Conservation (phyloP, 176 grass and related monocot genomes). For the Poa annua region DNA sequence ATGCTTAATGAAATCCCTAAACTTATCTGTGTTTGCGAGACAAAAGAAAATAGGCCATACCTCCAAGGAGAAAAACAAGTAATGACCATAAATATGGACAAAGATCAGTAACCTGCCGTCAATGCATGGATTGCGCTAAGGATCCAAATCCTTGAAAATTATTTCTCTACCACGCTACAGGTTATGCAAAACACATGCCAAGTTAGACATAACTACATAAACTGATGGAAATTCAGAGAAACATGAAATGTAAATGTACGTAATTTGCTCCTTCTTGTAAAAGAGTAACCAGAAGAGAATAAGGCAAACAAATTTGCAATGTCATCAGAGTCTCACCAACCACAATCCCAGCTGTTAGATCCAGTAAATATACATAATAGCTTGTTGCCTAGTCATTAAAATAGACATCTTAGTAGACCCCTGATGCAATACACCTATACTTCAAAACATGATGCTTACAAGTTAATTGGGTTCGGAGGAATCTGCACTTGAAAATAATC, state of each 20-base stretch:
- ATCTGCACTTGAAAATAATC: too few species aligned
- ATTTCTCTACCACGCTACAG: slow-evolving; percentile 77
- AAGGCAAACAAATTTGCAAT: too few species aligned
- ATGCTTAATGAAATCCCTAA: slow-evolving; percentile 94
- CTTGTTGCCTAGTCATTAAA: too few species aligned
- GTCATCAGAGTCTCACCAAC: too few species aligned
- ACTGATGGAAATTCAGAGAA: slow-evolving; percentile 31
- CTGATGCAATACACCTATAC: too few species aligned
- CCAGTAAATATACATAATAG: too few species aligned
- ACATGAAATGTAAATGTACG: slow-evolving; percentile 45
- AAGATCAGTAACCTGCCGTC: slow-evolving; percentile 76
- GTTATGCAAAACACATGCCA: slow-evolving; percentile 40
- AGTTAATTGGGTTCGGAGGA: too few species aligned
- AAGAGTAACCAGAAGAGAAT: slow-evolving; percentile 44
- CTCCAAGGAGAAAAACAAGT: slow-evolving; percentile 36
- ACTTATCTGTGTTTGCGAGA: slow-evolving; percentile 81
- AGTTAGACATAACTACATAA: slow-evolving; percentile 23
- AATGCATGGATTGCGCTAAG: slow-evolving; percentile 72
- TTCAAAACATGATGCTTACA: too few species aligned
- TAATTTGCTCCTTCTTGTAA: slow-evolving; percentile 96
- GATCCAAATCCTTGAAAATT: slow-evolving; percentile 95
- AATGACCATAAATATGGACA: slow-evolving; percentile 26
- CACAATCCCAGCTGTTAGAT: too few species aligned
- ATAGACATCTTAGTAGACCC: too few species aligned
- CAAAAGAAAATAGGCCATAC: slow-evolving; percentile 50